Base-by-base conservation (phyloP, 495 filamentous ascomycete species). In the Neurospora terricola region DNA sequence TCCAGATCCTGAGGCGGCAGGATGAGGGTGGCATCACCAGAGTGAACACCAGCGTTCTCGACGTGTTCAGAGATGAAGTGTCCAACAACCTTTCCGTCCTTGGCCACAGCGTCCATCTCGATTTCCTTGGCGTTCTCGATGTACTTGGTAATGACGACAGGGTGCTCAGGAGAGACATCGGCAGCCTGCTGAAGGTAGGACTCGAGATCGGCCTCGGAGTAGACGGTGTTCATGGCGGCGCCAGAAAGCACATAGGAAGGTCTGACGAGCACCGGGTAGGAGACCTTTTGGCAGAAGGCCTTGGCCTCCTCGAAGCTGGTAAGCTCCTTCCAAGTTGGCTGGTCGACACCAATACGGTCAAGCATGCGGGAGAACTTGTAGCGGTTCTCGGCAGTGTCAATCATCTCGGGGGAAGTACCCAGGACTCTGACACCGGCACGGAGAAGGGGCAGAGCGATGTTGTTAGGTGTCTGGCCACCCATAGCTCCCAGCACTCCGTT, bases 291-390 rank as follows among this genome's bases (percentile, higher is more conserved):
- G 72, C 93, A 95, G 80, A 99, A 99, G 21, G 83, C 83, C 83
- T 92, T 89, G 10, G 95, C 95, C 69, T 98, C 96, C 70, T 91
- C 83, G 69, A 94, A 93, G 76, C 93, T 95, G 34, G 93, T 96
- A 48, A 98, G 86, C 82, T 99, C 96, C 84, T 97, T 97, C 95
- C 95, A 99, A 37, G 93, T 94, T 16, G 95, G 95, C 84, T 99
- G 95, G 80, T 99, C 95, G 48, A 99, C 95, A 72, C 90, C 94
- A 80, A 99, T 98, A 78, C 91, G 90, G 82, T 99, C 95, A 43
- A 99, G 87, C 86, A 98, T 98, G 79, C 93, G 91, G 71, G 94
- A 97, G 84, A 99, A 99, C 82, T 99, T 98, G 87, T 97, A 97
- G 23, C 96, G 90, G 81, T 99, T 99, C 83, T 99, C 96, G 12